phyloP scores from a whole-genome alignment of 768 basidiomycete species.

The Daedalea quercina region DNA sequence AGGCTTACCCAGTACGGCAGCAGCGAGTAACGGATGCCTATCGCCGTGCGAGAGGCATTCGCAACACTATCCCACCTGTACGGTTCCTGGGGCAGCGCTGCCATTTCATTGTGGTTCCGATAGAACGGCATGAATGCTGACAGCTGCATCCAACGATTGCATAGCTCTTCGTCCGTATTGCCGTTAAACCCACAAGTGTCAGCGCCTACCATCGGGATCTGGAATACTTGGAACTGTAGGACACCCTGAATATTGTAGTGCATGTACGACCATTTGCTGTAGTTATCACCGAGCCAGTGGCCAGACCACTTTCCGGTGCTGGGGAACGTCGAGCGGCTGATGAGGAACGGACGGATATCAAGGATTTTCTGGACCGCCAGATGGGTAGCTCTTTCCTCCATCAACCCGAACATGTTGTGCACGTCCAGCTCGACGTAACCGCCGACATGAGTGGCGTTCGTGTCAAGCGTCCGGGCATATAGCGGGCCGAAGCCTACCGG shows the following conservation, averaged over 20 bases:
- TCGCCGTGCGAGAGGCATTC: conserved; percentile 63
- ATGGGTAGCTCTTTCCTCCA: conserved; percentile 65
- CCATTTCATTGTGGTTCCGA: conserved; percentile 66
- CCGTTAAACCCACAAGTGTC: conserved; percentile 67
- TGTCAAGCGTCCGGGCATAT: conserved; percentile 51
- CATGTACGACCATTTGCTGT: conserved; percentile 70
- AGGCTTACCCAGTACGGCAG: conserved; percentile 71
- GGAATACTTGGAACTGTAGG: conserved; percentile 79
- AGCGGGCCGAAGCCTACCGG: conserved; percentile 42
- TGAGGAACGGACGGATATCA: conserved; percentile 63
- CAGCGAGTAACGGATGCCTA: conserved; percentile 62
- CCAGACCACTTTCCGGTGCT: conserved; percentile 66
- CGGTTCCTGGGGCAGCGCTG: conserved; percentile 71
- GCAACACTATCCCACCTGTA: conserved; percentile 80
- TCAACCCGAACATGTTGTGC: conserved; percentile 66
- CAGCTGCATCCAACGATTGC: conserved; percentile 84
- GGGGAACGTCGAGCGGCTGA: conserved; percentile 64
- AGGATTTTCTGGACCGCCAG: conserved; percentile 46
- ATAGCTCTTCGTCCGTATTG: conserved; percentile 76
- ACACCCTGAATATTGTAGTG: conserved; percentile 56
- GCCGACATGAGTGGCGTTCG: conserved; percentile 62
- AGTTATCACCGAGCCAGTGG: conserved; percentile 79
- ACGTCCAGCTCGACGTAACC: conserved; percentile 60
- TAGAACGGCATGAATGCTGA: conserved; percentile 79
- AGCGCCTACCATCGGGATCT: conserved; percentile 79